Conservation (phyloP, 1,139 yeast species). For the Pichia sp. region DNA sequence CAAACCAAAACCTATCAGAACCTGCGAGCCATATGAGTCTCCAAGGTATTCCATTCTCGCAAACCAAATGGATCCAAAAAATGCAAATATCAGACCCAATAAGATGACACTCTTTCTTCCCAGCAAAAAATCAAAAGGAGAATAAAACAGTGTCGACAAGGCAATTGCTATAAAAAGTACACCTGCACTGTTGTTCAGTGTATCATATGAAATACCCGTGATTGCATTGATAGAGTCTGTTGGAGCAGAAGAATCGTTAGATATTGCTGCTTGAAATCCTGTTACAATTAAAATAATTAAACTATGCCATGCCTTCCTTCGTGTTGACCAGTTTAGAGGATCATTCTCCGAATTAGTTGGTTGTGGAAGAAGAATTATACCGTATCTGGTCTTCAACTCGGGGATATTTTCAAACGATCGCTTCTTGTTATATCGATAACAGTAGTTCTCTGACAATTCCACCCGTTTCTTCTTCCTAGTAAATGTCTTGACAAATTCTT, state of each 20-base stretch:
- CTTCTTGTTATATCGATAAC: slow-evolving; percentile 13
- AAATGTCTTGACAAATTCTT: background rate
- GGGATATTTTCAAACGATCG: slow-evolving; percentile 17
- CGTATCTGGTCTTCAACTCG: slow-evolving; percentile 34
- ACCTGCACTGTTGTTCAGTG: slow-evolving; percentile 35
- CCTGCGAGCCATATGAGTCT: slow-evolving; percentile 32
- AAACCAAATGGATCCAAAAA: slow-evolving; percentile 31
- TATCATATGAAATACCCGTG: slow-evolving; percentile 29
- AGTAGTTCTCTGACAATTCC: slow-evolving; percentile 10
- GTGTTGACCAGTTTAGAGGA: slow-evolving; percentile 43
- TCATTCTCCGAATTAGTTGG: slow-evolving; percentile 73
- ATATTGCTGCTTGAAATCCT: slow-evolving; percentile 31
- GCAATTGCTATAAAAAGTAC: slow-evolving; percentile 30
- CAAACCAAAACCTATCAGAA: slow-evolving; percentile 30
- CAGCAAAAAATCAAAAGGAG: slow-evolving; percentile 30
- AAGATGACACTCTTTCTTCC: slow-evolving; percentile 30
- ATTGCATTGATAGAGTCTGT: slow-evolving; percentile 29
- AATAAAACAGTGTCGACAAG: slow-evolving; percentile 28
- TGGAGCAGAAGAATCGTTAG: slow-evolving; percentile 32
- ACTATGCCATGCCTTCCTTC: slow-evolving; percentile 17
- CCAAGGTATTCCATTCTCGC: slow-evolving; percentile 24
- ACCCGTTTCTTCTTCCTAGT: slow-evolving; percentile 1
- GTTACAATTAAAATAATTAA: slow-evolving; percentile 21
- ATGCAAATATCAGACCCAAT: slow-evolving; percentile 26
- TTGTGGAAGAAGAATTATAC: slow-evolving; percentile 61